These are phyloP conservation scores for Cryphonectria carpinicola DNA, from an alignment of 2,329 filamentous ascomycete species.

Conservation along the genomic window DNA sequence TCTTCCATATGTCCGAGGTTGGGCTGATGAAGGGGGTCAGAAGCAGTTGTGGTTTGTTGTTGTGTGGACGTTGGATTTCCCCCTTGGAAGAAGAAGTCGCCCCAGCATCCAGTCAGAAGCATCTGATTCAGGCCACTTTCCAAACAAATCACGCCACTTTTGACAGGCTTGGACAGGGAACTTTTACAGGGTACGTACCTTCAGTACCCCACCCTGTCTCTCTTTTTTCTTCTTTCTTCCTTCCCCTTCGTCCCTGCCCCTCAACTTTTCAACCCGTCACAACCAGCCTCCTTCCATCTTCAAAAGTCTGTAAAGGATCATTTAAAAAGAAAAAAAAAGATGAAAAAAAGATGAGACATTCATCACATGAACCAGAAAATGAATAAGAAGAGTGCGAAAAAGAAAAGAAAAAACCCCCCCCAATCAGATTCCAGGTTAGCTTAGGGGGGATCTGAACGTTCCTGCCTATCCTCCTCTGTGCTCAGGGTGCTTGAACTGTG, in stretches of 20 bases:
- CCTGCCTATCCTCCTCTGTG: neutral
- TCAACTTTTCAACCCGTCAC: neutral
- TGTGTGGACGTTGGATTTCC: neutral
- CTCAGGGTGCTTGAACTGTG: neutral
- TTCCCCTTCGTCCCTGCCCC: neutral
- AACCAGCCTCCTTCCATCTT: neutral
- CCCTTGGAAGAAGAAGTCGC: neutral
- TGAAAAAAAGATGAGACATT: neutral
- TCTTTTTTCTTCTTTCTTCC: neutral
- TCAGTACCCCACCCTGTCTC: neutral
- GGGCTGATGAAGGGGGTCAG: neutral
- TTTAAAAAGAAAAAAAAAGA: neutral
- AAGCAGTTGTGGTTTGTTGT: neutral
- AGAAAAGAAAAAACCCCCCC: too few species aligned
- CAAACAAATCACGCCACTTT: constrained; percentile 21
- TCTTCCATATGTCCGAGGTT: neutral
- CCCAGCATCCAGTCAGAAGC: constrained; percentile 10
- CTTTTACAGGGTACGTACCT: constrained; percentile 5
- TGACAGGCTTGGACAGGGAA: constrained; percentile 17
- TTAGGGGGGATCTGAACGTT: neutral
- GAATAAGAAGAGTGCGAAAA: neutral
- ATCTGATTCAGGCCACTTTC: constrained; percentile 21
- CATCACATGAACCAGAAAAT: neutral
- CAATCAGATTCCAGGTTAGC: neutral
- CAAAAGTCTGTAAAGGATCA: neutral